Base-by-base conservation (phyloP, 2,329 filamentous ascomycete species). In the Ceratocystis albifundus region DNA sequence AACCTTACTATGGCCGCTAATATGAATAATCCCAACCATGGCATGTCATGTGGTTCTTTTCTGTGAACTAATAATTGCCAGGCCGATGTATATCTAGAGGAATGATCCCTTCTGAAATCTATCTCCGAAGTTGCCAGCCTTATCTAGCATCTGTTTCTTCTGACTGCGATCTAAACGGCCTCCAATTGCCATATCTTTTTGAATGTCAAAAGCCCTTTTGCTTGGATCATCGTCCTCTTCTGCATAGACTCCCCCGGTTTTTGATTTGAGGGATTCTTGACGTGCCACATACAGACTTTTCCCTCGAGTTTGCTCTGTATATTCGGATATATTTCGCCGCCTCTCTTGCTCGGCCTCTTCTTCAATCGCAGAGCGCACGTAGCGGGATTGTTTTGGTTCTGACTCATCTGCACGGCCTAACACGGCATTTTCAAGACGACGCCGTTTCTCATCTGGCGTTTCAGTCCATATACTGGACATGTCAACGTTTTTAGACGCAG, bases 151-250 rank as follows among this genome's bases (percentile, higher is more conserved):
- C 71, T 96, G 88, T 71, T 84, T 84, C 70, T 87, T 84, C 77
- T 96, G 86, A 45, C 86, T 81, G 70, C 85, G 79, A 30, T 85
- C 88, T 65, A 96, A 84, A 71, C 84, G 85, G 20, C 84, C 84
- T 7, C 87, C 87, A 1, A 89, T 77, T 48, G 84, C 88, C 84
- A 97, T 96, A 74, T 97, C 94, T 78, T 96, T 97, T 75, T 96
- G 90, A 69, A 86, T 82, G 76, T 96, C 90, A 76, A 97, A 97
- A 0, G 84, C 88, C 68, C 93, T 81, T 75, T 88, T 88, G 75
- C 90, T 96, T 0, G 94, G 93, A 73, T 97, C 92, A 75, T 96
- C 92, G 75, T 96, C 93, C 25, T 94, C 89, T 69, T 90, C 84
- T 69, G 86, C 84, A 20, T 69, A 50, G 64, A 65, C 25, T 66